These are phyloP conservation scores for Arthrobotrys pseudoclavata DNA, from an alignment of 2,329 filamentous ascomycete species.

Conservation along the genomic window DNA sequence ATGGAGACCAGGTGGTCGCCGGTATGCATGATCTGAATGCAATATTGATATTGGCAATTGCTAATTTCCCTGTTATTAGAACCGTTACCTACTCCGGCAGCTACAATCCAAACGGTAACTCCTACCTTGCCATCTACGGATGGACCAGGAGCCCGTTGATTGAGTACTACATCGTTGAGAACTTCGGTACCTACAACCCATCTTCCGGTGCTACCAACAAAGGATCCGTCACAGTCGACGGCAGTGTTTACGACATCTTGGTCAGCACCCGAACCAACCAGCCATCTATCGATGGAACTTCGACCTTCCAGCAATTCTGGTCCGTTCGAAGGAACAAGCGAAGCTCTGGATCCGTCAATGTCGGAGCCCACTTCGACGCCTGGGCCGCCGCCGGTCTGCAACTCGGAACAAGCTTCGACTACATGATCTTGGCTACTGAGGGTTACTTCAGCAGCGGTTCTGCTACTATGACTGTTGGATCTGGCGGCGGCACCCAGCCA, in stretches of 20 bases:
- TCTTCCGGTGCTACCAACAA: constrained; percentile 65
- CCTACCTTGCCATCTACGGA: constrained; percentile 68
- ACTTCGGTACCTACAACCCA: constrained; percentile 66
- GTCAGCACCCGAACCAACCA: constrained; percentile 66
- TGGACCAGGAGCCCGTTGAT: constrained; percentile 67
- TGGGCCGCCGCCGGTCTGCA: constrained; percentile 70
- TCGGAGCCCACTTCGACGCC: constrained; percentile 70
- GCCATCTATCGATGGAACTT: constrained; percentile 70
- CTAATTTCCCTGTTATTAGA: constrained; percentile 18
- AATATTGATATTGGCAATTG: constrained; percentile 16
- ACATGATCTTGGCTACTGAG: constrained; percentile 72
- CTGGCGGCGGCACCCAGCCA: constrained; percentile 30
- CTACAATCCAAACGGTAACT: constrained; percentile 63
- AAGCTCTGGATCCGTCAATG: constrained; percentile 70
- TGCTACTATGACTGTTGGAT: constrained; percentile 68
- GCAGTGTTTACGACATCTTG: constrained; percentile 67
- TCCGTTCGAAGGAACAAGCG: constrained; percentile 70
- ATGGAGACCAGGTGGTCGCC: constrained; percentile 67
- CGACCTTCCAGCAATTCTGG: constrained; percentile 72
- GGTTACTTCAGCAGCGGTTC: constrained; percentile 70
- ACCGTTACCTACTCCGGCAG: constrained; percentile 65
- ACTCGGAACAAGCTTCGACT: constrained; percentile 69
- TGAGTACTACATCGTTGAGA: constrained; percentile 68
- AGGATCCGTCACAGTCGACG: constrained; percentile 66
- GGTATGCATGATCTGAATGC: constrained; percentile 61